phyloP scores from a whole-genome alignment of 768 basidiomycete species.

The Thelephora aurantiotincta region DNA sequence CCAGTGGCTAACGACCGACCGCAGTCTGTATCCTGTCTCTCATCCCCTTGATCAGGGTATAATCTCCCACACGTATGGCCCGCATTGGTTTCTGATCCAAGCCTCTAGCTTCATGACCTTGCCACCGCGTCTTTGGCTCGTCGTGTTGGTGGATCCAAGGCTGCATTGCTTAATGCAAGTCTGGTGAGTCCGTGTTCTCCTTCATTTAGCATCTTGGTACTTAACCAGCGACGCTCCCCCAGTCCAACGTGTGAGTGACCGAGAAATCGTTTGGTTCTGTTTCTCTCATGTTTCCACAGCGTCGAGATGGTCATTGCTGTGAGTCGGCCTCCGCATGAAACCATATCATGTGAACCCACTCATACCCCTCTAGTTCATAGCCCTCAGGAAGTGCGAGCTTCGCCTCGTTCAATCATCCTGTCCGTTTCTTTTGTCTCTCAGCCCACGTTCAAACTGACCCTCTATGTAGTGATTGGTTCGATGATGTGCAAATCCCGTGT shows the following conservation, averaged over 20 bases:
- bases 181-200: conserved; percentile 32
- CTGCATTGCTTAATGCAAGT: conserved; percentile 71
- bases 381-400: conserved; percentile 70
- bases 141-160: conserved; percentile 62
- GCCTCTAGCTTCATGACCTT: conserved; percentile 55
- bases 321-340: conserved; percentile 15
- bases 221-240: conserved; percentile 22
- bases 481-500: conserved; percentile 65
- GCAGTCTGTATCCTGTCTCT: conserved; percentile 55
- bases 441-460: background rate
- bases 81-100: background rate
- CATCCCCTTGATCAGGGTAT: conserved; percentile 66
- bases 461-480: conserved; percentile 53
- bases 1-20: background rate
- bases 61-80: conserved; percentile 2
- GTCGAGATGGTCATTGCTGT: conserved; percentile 63
- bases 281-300: conserved; percentile 12
- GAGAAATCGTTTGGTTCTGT: conserved; percentile 1
- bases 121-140: conserved; percentile 59
- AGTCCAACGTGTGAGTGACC: conserved; percentile 54
- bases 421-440: conserved; percentile 21
- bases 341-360: background rate
- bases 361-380: conserved; percentile 42
- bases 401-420: conserved; percentile 69
- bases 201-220: background rate